Percentiles rank a stretch among this genome's conserved stretches.
These are phyloP conservation scores for Nakazawaea ernobii DNA, from an alignment of 805 yeast genomes.

Conservation along the genomic window DNA sequence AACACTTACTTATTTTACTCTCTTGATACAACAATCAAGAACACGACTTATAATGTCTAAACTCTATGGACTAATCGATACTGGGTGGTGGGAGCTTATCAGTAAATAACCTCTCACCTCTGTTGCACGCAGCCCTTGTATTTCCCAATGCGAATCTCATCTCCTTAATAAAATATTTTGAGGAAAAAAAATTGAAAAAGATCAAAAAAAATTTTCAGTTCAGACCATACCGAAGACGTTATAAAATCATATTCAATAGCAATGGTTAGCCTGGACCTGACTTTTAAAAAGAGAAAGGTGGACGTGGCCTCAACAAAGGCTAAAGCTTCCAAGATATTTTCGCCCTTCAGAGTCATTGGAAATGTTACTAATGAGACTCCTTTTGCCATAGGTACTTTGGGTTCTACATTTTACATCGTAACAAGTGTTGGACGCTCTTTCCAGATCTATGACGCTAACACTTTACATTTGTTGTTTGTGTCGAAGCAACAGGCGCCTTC, in stretches of 20 bases:
- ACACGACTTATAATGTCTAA: too few species aligned
- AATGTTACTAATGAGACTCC: conserved; percentile 85
- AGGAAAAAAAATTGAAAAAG: too few species aligned
- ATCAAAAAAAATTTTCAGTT: too few species aligned
- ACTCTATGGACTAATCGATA: too few species aligned
- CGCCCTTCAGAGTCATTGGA: conserved; percentile 86
- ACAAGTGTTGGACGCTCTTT: conserved; percentile 87
- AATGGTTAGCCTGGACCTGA: conserved; percentile 16
- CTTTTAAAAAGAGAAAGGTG: conserved; percentile 11
- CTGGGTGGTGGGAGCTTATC: too few species aligned
- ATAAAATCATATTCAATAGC: not conserved
- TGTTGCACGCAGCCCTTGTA: too few species aligned
- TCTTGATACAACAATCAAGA: too few species aligned
- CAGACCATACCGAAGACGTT: too few species aligned
- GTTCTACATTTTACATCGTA: conserved; percentile 79
- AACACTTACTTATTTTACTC: too few species aligned
- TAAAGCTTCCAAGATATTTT: conserved; percentile 54
- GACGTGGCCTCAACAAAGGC: conserved; percentile 1
- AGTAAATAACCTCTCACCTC: too few species aligned
- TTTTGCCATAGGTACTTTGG: conserved; percentile 83
- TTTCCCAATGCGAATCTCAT: too few species aligned
- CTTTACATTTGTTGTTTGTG: conserved; percentile 77
- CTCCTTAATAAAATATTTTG: too few species aligned
- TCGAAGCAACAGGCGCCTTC: conserved; percentile 71
- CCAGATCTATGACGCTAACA: conserved; percentile 90